Evolutionary conservation across 345 rosid species (phyloP), one percentile per base, ranked within the genome.

Genomic region (Hibiscus tridactylites): DNA sequence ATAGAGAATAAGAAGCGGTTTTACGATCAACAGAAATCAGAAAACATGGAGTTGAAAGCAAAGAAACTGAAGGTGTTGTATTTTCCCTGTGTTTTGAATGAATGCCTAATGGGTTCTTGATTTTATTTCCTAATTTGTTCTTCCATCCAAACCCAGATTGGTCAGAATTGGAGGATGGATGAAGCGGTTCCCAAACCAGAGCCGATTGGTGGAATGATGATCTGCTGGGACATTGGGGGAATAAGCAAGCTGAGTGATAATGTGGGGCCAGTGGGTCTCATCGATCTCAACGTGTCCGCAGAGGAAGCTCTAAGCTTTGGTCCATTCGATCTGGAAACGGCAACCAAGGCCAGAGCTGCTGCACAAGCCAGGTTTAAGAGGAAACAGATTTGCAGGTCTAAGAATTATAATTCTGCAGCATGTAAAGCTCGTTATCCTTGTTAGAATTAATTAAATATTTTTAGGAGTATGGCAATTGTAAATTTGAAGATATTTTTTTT

Each of bases 351-450:
- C 9, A 52, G 69, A 64, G 82, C 85, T 26, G 82, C 85, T 42
- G 82, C 87, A 10, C 26, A 64, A 16, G 85, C 83, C 6, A 79
- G 85, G 49, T 79, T 65, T 3, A 74, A 60, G 13, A 84, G 87
- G 76, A 81, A 33, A 70, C 72, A 53, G 33, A 81, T 78, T 42
- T 77, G 80, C 70, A 61, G 76, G 63, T 61, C 75, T 3, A 84
- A 84, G 77, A 71, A 66, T 54, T 17, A 52, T 37, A 44, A 7
- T 61, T 8, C 65, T 21, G 11, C 53, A 13, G 19, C n/a, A n/a
- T n/a, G n/a, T n/a, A n/a, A n/a, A n/a, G n/a, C 59, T 47, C 82
- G 77, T 17, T 5, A 39, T 50, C 12, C 56, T 70, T 8, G 3
- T 49, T 37, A 68, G 83, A 74, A 7, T 17, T 54, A 15, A 3